A percentile compares a stretch with the other conserved stretches of the same genome.
Evolutionary conservation across 176 grass and related monocot genomes (phyloP).

Genomic region (Alloteropsis semialata): DNA sequence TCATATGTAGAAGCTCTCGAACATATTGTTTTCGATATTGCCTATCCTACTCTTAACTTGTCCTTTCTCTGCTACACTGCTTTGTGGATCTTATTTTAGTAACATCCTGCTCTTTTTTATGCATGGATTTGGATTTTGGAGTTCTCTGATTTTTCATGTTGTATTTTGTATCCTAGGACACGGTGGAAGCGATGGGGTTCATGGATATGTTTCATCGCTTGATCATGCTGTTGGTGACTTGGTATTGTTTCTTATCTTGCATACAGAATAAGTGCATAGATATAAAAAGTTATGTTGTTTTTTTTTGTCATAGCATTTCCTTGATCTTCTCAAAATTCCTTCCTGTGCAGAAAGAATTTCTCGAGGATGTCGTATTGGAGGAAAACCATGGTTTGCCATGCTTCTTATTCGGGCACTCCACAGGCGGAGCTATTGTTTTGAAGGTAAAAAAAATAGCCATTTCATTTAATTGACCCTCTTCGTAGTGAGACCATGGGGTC

Average conservation of each 20-base stretch:
- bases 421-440: slow-evolving; percentile 88
- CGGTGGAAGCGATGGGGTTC: slow-evolving; percentile 88
- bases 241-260: slow-evolving; percentile 56
- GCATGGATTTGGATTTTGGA: neutral
- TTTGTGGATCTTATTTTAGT: slow-evolving; percentile 1
- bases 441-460: slow-evolving; percentile 59
- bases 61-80: neutral
- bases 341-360: slow-evolving; percentile 68
- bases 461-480: slow-evolving; percentile 10
- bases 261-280: neutral
- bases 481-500: neutral
- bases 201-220: slow-evolving; percentile 96
- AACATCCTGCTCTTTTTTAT: neutral
- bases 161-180: slow-evolving; percentile 47
- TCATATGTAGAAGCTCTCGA: neutral
- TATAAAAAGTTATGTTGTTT: neutral
- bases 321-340: neutral
- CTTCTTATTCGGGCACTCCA: slow-evolving; percentile 94
- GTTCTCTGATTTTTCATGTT: slow-evolving; percentile 24
- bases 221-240: slow-evolving; percentile 83
- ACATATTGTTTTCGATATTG: neutral
- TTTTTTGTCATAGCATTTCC: neutral
- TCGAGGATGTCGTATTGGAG: slow-evolving; percentile 62
- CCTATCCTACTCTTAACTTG: neutral
- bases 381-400: slow-evolving; percentile 62